Base-by-base conservation (phyloP, 2,329 filamentous ascomycete species). In the Fusarium fujikuroi region DNA sequence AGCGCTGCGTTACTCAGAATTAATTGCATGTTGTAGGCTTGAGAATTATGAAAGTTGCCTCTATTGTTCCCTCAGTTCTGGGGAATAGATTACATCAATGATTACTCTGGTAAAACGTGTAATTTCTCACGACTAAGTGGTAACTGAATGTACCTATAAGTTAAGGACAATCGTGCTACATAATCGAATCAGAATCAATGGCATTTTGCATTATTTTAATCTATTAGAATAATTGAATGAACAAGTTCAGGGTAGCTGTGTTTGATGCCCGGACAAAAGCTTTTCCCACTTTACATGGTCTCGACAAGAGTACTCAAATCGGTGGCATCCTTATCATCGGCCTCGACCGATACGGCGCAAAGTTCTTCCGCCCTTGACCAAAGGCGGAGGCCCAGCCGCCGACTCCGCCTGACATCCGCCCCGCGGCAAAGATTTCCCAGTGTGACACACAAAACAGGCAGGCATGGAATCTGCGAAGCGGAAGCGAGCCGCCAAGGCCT, bases 401-500 rank as follows among this genome's bases (percentile, higher is more conserved):
- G 40, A 32, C 46, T 64, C 69, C 69, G 69, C 69, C 59, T 9
- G 39, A 25, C 21, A 58, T 56, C 70, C 70, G 66, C 70, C 65
- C 47, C 60, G 57, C 66, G 66, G 70, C 70, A 63, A 68, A 73
- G 54, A 53, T 67, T 70, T 70, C 16, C 34, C 44, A 59, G 53
- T 40, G 47, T 50, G 61, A 34, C 69, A 59, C 39, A 15, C 37
- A 39, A 25, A 23, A 42, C 25, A 34, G 49, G 57, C 50, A 73
- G 53, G 53, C 39, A 73, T 73, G 70, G 71, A 73, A 18, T 73
- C 73, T 49, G 43, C 50, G 15, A 75, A 75, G 66, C 66, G 73
- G 73, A 75, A 73, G 66, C 70, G 73, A 65, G 73, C 73, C 66
- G 73, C 73, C 66, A 73, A 75, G 15, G 73, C 73, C 9, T 75